Base-by-base conservation (phyloP, 73 alveolate genomes). In the Chromera velia region DNA sequence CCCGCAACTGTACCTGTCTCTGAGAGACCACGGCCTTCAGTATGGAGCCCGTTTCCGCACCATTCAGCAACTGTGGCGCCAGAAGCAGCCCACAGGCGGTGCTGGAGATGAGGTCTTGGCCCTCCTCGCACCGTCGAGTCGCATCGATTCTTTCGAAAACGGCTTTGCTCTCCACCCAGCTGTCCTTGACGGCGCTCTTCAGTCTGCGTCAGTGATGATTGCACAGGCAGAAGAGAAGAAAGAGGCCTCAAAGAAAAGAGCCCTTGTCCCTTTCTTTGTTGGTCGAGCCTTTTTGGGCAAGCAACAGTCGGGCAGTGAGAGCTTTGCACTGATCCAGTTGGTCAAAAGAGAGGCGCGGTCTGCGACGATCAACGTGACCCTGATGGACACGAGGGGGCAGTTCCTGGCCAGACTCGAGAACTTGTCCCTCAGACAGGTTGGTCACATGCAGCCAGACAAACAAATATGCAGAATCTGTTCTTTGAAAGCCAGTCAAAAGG, bases 21-120 rank as follows among this genome's bases (percentile, higher is more conserved):
- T 77, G 77, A 70, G 29, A 26, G 27, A 45, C 28, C 45, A 33
- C 28, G 64, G 73, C 10, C 77, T 77, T 26, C 72, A 66, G 32
- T 77, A 77, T 29, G 84, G 84, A 22, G 77, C 84, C 26, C 67
- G 84, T 64, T 77, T 77, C 46, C 49, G 69, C 10, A 45, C 63
- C 77, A 46, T 77, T 63, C 70, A 40, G 55, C 22, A 40, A 13
- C n/a, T 40, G 22, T n/a, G n/a, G n/a, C n/a, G n/a, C n/a, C 22
- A 7, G 22, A 40, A 40, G 55, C 22, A 13, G 13, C 55, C 55
- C 22, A 7, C 55, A 4, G n/a, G n/a, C n/a, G n/a, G n/a, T n/a
- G n/a, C n/a, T n/a, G n/a, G n/a, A n/a, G n/a, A n/a, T n/a, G 55
- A 40, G 55, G 55, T 13, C 55, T 4, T 40, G 22, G 55, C 55